Percentiles rank a stretch among this genome's conserved stretches.
These are phyloP conservation scores for Daldinia bambusicola DNA, from an alignment of 495 filamentous ascomycete species.

Conservation along the genomic window DNA sequence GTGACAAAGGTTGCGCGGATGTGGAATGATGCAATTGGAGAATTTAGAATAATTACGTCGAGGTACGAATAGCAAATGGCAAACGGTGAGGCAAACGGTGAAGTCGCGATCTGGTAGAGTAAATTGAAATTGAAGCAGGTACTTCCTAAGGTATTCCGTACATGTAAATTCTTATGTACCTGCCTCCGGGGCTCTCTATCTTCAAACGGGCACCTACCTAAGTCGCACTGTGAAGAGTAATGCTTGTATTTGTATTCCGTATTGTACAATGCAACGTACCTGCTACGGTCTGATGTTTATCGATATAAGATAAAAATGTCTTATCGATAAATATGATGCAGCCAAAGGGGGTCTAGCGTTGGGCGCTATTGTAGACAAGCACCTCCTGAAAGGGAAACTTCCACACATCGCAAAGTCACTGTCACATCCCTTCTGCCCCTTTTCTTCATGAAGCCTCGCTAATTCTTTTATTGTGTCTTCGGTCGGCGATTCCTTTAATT, in stretches of 20 bases:
- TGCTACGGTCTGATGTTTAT: too few relatives aligned
- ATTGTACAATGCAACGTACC: too few relatives aligned
- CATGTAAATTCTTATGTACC: background rate
- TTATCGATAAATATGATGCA: constrained; percentile 14
- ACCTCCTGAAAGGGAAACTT: constrained; percentile 45
- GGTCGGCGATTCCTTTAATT: constrained; percentile 3
- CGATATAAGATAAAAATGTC: background rate
- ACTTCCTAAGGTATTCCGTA: background rate
- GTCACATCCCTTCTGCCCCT: constrained; percentile 36
- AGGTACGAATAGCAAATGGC: constrained; percentile 8
- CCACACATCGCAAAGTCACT: constrained; percentile 32
- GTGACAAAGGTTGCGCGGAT: background rate
- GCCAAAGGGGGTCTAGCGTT: constrained; percentile 30
- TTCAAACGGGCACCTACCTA: background rate
- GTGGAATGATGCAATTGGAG: constrained; percentile 2
- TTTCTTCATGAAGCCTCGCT: constrained; percentile 29
- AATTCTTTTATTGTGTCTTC: constrained; percentile 8
- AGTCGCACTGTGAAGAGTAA: too few relatives aligned
- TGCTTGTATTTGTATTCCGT: too few relatives aligned
- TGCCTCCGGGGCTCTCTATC: background rate
- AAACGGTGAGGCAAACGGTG: constrained; percentile 2
- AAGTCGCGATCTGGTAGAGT: background rate
- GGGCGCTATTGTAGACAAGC: constrained; percentile 28
- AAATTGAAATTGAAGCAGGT: background rate
- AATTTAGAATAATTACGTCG: constrained; percentile 10